Evolutionary conservation across 1,284 basidiomycete genomes (phyloP).

Genomic region (Marasmius fiardii): DNA sequence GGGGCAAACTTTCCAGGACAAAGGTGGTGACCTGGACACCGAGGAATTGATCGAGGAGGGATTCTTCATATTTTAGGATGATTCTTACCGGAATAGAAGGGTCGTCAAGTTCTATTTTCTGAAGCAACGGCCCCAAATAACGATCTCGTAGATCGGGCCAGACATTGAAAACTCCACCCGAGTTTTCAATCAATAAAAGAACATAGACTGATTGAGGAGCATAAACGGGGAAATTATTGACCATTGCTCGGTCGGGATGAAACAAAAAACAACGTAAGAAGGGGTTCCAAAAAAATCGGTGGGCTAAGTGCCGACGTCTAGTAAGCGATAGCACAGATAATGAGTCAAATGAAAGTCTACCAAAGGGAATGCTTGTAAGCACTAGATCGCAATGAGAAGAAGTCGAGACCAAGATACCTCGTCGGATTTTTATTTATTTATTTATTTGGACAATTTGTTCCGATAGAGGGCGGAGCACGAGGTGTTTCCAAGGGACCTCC

Average conservation of each 20-base stretch:
- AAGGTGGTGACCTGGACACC: slow-evolving; percentile 5
- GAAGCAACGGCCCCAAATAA: slow-evolving; percentile 49
- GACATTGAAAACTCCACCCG: slow-evolving; percentile 39
- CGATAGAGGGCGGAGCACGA: neutral
- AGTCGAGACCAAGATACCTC: slow-evolving; percentile 21
- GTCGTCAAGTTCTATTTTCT: slow-evolving; percentile 25
- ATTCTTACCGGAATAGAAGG: slow-evolving; percentile 9
- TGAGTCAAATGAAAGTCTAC: neutral
- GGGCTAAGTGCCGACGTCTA: neutral
- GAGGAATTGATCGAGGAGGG: neutral
- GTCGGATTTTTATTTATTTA: slow-evolving; percentile 27
- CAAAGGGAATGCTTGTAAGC: slow-evolving; percentile 11
- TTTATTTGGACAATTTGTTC: neutral
- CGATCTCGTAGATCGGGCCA: slow-evolving; percentile 57
- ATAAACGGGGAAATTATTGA: slow-evolving; percentile 26
- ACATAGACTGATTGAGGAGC: slow-evolving; percentile 40
- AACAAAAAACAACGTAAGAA: neutral
- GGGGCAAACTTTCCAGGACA: slow-evolving; percentile 11
- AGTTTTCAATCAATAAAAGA: slow-evolving; percentile 64
- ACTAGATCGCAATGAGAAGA: slow-evolving; percentile 13
- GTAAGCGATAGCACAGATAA: neutral
- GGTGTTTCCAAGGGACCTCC: neutral
- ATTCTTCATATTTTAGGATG: neutral
- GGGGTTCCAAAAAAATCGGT: slow-evolving; percentile 3
- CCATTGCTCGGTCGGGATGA: slow-evolving; percentile 2